Conservation (phyloP, 1,284 basidiomycete species). For the Ustilago nuda region DNA sequence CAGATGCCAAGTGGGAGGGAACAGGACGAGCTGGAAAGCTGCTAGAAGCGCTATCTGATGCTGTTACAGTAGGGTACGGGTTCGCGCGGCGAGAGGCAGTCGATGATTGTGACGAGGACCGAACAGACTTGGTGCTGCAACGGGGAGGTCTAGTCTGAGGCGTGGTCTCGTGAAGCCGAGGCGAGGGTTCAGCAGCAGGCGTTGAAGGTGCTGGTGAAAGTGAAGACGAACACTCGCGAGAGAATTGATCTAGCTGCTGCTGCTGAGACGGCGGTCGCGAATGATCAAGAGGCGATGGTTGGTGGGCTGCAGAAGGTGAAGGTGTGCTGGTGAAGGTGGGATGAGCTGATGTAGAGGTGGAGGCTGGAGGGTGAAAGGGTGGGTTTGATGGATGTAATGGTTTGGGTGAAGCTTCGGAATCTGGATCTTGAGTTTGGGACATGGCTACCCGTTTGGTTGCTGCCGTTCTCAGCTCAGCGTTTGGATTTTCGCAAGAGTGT, state of each 20-base stretch:
- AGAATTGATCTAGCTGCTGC: slow-evolving; percentile 21
- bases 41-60: background rate
- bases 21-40: background rate
- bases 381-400: slow-evolving; percentile 31
- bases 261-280: background rate
- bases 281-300: background rate
- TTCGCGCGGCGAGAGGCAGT: slow-evolving; percentile 26
- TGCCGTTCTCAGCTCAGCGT: background rate
- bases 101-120: slow-evolving; percentile 15
- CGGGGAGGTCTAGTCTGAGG: background rate
- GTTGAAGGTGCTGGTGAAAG: slow-evolving; percentile 43
- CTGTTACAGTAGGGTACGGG: slow-evolving; percentile 11
- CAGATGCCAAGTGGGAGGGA: background rate
- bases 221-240: slow-evolving; percentile 32
- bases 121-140: background rate
- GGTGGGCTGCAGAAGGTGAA: background rate
- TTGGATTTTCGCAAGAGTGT: slow-evolving; percentile 9
- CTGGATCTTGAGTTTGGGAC: slow-evolving; percentile 22
- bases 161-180: slow-evolving; percentile 1
- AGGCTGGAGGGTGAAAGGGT: slow-evolving; percentile 10
- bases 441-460: slow-evolving; percentile 24
- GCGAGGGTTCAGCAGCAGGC: slow-evolving; percentile 23
- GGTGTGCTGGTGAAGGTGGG: slow-evolving; percentile 3
- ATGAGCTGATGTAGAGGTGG: slow-evolving; percentile 7
- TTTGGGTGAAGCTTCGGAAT: slow-evolving; percentile 29